Percentiles rank a stretch among this genome's conserved stretches.
These are phyloP conservation scores for Lasiosphaeris hirsuta DNA, from an alignment of 495 filamentous ascomycete species.

Conservation along the genomic window DNA sequence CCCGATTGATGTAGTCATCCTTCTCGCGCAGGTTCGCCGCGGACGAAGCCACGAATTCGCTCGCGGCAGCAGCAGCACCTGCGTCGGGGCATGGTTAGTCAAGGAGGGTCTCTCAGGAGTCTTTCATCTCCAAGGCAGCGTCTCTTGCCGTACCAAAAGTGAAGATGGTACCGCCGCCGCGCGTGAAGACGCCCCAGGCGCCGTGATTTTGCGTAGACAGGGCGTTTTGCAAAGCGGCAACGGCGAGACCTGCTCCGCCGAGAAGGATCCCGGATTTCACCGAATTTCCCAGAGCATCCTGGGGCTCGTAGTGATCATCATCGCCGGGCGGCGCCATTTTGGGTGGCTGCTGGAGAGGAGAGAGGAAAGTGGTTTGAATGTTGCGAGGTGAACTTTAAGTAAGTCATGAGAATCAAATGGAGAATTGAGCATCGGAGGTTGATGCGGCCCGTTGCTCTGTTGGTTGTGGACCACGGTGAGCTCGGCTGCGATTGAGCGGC, in stretches of 20 bases:
- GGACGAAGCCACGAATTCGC: conserved; percentile 61
- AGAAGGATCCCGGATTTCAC: conserved; percentile 62
- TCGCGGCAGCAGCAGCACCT: conserved; percentile 81
- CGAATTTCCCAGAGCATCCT: conserved; percentile 70
- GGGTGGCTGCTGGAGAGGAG: conserved; percentile 44
- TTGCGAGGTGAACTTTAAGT: conserved; percentile 5
- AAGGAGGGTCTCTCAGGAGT: not conserved
- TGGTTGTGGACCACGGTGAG: too few relatives aligned
- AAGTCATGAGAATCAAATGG: not conserved
- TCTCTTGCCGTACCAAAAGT: conserved; percentile 35
- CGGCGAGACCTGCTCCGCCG: conserved; percentile 63
- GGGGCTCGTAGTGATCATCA: conserved; percentile 61
- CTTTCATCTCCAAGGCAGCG: too few relatives aligned
- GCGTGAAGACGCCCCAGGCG: conserved; percentile 70
- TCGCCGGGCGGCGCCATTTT: conserved; percentile 42
- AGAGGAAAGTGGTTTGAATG: conserved; percentile 6
- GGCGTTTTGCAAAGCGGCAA: conserved; percentile 80
- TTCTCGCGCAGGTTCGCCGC: conserved; percentile 46
- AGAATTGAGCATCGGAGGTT: not conserved
- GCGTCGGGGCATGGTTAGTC: not conserved
- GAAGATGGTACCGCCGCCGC: conserved; percentile 39
- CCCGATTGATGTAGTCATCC: conserved; percentile 39
- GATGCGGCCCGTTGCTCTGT: too few relatives aligned
- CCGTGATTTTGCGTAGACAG: conserved; percentile 76
- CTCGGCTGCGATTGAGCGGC: too few relatives aligned